Percentiles rank a stretch among this genome's conserved stretches.
These are phyloP conservation scores for Benincasa hispida DNA, from an alignment of 306 rosid genomes.

Conservation along the genomic window DNA sequence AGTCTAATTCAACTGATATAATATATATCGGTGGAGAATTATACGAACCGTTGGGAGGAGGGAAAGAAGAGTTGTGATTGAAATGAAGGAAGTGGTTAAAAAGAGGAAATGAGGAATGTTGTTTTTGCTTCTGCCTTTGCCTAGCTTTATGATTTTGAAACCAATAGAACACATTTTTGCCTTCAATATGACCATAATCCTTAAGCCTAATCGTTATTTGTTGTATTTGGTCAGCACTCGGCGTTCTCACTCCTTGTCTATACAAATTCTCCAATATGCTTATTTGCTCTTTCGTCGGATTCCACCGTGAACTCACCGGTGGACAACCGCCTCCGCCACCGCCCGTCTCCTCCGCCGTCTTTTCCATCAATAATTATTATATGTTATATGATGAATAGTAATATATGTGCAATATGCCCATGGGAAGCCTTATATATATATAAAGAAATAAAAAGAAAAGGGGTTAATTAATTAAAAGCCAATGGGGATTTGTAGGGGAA, in stretches of 20 bases:
- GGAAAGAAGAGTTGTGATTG: conserved; percentile 1
- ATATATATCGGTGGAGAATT: too few relatives aligned
- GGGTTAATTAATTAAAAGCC: background rate
- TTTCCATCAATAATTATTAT: conserved; percentile 8
- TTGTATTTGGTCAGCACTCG: conserved; percentile 73
- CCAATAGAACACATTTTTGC: conserved; percentile 95
- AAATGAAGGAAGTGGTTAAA: conserved; percentile 34
- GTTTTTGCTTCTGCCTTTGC: conserved; percentile 87
- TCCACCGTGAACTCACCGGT: conserved; percentile 53
- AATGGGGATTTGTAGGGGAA: background rate
- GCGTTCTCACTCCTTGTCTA: conserved; percentile 72
- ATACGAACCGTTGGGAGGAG: background rate
- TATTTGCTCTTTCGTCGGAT: conserved; percentile 87
- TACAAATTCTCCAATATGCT: conserved; percentile 56
- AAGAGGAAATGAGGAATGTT: conserved; percentile 31
- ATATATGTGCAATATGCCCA: background rate
- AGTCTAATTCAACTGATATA: background rate
- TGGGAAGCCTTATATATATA: background rate
- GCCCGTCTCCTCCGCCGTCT: background rate
- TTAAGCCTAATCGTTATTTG: conserved; percentile 52
- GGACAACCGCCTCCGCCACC: background rate
- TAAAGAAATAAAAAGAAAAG: background rate
- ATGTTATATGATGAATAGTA: too few relatives aligned
- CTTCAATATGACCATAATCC: conserved; percentile 73
- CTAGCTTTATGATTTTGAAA: conserved; percentile 95